A percentile compares a stretch with the other conserved stretches of the same genome.
phyloP scores from a whole-genome alignment of 306 rosid genomes.

The Vicia villosa region DNA sequence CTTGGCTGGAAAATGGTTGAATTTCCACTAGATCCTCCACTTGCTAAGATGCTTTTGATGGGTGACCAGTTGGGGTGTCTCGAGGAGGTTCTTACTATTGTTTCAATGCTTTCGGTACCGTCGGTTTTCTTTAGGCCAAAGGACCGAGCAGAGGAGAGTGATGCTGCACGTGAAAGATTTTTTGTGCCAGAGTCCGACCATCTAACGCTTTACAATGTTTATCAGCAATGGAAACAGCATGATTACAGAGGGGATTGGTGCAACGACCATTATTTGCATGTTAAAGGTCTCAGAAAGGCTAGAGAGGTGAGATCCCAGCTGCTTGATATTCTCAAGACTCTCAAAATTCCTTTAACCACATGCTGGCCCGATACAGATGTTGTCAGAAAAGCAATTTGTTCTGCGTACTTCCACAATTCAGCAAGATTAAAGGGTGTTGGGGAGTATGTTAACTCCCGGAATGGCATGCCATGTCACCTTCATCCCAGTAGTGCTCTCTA shows the following conservation, averaged over 20 bases:
- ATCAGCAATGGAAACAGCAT: slow-evolving; percentile 98
- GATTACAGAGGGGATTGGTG: slow-evolving; percentile 98
- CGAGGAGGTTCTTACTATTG: slow-evolving; percentile 90
- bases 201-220: slow-evolving; percentile 84
- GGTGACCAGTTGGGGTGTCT: slow-evolving; percentile 78
- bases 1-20: slow-evolving; percentile 99
- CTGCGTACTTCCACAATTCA: slow-evolving; percentile 90
- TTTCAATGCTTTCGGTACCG: slow-evolving; percentile 98
- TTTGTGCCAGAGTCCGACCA: slow-evolving; percentile 95
- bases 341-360: slow-evolving; percentile 75
- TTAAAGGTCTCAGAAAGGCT: slow-evolving; percentile 89
- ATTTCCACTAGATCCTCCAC: slow-evolving; percentile 96
- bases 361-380: slow-evolving; percentile 85
- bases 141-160: slow-evolving; percentile 96
- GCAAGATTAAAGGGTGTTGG: slow-evolving; percentile 96
- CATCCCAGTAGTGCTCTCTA: slow-evolving; percentile 98
- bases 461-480: slow-evolving; percentile 93
- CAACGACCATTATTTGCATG: slow-evolving; percentile 89
- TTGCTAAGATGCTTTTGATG: slow-evolving; percentile 96
- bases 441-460: slow-evolving; percentile 84
- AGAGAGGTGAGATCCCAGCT: slow-evolving; percentile 96
- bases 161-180: slow-evolving; percentile 93
- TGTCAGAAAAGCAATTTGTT: slow-evolving; percentile 90
- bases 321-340: slow-evolving; percentile 83
- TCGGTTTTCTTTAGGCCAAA: slow-evolving; percentile 97